Base-by-base conservation (phyloP, 78 protist genomes). In the Diacronema lutheri region DNA sequence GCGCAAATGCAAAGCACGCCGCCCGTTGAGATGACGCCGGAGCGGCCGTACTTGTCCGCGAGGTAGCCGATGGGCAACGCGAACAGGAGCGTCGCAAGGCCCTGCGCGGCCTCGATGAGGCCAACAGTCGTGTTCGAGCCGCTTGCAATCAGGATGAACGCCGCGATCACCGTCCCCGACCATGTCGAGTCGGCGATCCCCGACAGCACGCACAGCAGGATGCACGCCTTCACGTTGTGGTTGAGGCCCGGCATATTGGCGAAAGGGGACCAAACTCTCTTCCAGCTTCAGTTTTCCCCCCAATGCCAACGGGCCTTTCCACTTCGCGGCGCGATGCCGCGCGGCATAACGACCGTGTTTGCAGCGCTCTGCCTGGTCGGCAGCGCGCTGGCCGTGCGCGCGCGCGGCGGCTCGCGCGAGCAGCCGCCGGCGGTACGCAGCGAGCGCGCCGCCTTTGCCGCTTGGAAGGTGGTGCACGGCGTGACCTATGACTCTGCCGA, bases 31-130 rank as follows among this genome's bases (percentile, higher is more conserved):
- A 44, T 44, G 16, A 44, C 50, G 50, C 7, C 7, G 50, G 50
- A 44, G 50, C 50, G 50, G 16, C 16, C 3, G 33, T 7, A 13
- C 26, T 10, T 26, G 83, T 77, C 83, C 4, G 83, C 83, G 41
- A 38, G 31, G 37, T 21, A 55, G 14, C 83, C 83, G 35, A 77
- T 44, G 33, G 83, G 83, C 25, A 77, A 68, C 29, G 83, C 83
- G 83, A 77, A 4, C 44, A 57, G 23, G n/a, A 77, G 66, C n/a
- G 11, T 77, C 37, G 83, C 62, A 9, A 29, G 26, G 5, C 83
- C 83, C 40, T 21, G 44, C 41, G 66, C 83, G 19, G 83, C 83
- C 46, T 77, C 83, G 29, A 77, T 9, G 35, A 25, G 41, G 20
- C 80, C 80, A 40, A 46, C 80, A 38, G 9, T 20, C 29, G 57